phyloP scores from a whole-genome alignment of 1,284 basidiomycete genomes.

The Neolentinus lepideus region DNA sequence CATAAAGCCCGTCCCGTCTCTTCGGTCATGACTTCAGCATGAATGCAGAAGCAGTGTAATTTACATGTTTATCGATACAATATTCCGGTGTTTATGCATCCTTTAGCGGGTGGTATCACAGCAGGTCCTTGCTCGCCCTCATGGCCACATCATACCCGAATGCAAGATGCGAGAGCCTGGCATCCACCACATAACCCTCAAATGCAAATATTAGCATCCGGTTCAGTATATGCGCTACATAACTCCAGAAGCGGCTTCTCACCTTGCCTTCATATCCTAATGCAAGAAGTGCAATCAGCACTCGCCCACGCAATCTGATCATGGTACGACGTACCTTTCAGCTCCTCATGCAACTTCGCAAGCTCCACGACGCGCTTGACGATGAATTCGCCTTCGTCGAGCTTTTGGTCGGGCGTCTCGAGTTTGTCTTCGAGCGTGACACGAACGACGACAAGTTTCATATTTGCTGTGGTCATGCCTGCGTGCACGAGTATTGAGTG shows the following conservation, averaged over 20 bases:
- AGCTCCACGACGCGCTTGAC: slow-evolving; percentile 67
- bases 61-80: no score
- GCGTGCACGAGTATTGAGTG: not conserved
- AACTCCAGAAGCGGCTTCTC: not conserved
- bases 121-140: not conserved
- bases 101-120: no score
- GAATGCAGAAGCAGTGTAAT: no score
- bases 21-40: no score
- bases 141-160: slow-evolving; percentile 2
- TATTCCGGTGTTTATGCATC: no score
- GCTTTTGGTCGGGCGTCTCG: slow-evolving; percentile 52
- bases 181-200: slow-evolving; percentile 1
- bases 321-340: slow-evolving; percentile 47
- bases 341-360: slow-evolving; percentile 47
- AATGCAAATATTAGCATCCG: not conserved
- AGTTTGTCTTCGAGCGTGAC: slow-evolving; percentile 56
- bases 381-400: slow-evolving; percentile 83
- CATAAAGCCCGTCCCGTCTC: no score
- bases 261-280: slow-evolving; percentile 65
- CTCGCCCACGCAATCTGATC: no score
- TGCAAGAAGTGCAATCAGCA: not conserved
- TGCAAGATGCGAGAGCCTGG: not conserved
- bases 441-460: slow-evolving; percentile 66
- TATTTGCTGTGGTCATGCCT: slow-evolving; percentile 83
- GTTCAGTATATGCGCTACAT: no score